Base-by-base conservation (phyloP, 805 yeast species). In the Debaryomyces maramus region DNA sequence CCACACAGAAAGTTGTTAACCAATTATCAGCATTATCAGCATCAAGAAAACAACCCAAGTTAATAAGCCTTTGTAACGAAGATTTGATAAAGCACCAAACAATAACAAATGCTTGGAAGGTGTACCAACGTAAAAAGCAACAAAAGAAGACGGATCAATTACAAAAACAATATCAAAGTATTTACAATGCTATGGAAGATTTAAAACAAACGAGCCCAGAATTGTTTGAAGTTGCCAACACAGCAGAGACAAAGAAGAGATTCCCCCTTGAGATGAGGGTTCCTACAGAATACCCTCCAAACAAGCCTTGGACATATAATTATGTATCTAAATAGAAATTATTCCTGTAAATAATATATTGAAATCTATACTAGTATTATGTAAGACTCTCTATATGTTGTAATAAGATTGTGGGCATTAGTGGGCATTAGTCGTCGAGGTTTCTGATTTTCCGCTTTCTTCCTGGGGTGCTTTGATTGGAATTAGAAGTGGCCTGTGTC, bases 201-300 rank as follows among this genome's bases (percentile, higher is more conserved):
- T 76, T 91, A 54, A 64, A 78, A 50, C 40, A 51, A 3, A 55
- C 75, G 6, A 72, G 70, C 44, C 79, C 81, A 0, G 72, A 65
- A 34, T 67, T 91, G 37, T 89, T 71, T 51, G 75, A 71, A 38
- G 70, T 69, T 22, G 95, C 96, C 8, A 82, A 79, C 51, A 60
- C 61, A 21, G 65, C 69, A 36, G 83, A 84, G 49, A 61, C 61
- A 32, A 70, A 35, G 17, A 48, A 51, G 36, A 50, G 50, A 19
- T 89, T 87, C 61, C 91, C 96, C 4, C 65, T 86, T 52, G 97
- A 91, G 55, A 60, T 88, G 60, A 80, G 93, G 56, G 80, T 87
- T 7, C 99, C 99, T 15, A 85, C 95, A 1, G 91, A 89, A 40
- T 87, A 72, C 45, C 99, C 99, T 10, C 85, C 97, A 14, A 80